These are phyloP conservation scores for Zarea fungicola DNA, from an alignment of 2,329 filamentous ascomycete genomes.

Conservation along the genomic window DNA sequence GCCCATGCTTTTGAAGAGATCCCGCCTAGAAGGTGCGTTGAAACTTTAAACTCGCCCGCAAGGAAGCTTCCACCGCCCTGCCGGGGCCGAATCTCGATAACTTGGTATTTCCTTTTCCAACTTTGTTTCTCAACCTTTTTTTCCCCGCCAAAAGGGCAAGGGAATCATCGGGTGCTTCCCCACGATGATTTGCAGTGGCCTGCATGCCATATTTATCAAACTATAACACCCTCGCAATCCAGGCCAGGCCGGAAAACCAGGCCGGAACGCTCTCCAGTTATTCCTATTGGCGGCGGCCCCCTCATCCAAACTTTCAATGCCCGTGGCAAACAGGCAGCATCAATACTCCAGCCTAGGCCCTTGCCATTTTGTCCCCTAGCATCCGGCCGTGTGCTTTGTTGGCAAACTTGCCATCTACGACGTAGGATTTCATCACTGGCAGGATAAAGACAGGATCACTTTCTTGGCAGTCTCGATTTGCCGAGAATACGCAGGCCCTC, in stretches of 20 bases:
- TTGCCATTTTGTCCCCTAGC: too few relatives aligned
- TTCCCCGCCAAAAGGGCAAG: background rate
- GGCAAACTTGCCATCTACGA: too few relatives aligned
- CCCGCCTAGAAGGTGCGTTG: background rate
- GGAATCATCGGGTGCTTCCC: too few relatives aligned
- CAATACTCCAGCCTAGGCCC: too few relatives aligned
- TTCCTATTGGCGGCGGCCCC: background rate
- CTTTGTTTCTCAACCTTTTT: background rate
- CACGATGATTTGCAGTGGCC: background rate
- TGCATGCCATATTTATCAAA: background rate
- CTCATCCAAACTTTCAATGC: background rate
- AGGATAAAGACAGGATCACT: too few relatives aligned
- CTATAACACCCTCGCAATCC: background rate
- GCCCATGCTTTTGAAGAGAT: background rate
- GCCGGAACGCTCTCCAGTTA: background rate
- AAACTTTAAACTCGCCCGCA: slow-evolving; percentile 10
- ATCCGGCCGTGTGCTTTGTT: too few relatives aligned
- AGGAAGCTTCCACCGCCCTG: too few relatives aligned
- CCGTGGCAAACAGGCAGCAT: background rate
- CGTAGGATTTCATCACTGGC: too few relatives aligned
- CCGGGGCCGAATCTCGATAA: slow-evolving; percentile 8
- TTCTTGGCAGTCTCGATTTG: too few relatives aligned
- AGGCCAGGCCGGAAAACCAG: background rate
- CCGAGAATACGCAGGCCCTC: too few relatives aligned
- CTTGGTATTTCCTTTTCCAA: background rate